Conservation (phyloP, 805 yeast genomes). For the Metschnikowia proteae region DNA sequence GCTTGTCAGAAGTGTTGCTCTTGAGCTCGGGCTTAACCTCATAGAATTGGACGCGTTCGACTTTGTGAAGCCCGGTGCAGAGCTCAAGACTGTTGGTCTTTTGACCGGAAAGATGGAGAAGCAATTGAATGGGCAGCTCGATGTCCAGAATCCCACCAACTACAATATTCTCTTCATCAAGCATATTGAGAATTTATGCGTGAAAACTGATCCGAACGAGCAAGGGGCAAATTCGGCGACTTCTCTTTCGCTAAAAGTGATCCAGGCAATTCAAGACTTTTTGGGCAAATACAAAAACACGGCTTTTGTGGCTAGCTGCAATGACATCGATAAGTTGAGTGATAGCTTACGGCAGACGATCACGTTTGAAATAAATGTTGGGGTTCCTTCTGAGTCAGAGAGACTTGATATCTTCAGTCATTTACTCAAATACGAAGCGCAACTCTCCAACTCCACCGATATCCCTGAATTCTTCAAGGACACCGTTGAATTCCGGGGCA, state of each 20-base stretch:
- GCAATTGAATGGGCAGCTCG: conserved; percentile 27
- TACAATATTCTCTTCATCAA: conserved; percentile 52
- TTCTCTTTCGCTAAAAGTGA: conserved; percentile 50
- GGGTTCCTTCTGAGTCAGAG: conserved; percentile 78
- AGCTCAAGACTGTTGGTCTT: conserved; percentile 72
- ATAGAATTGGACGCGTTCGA: conserved; percentile 69
- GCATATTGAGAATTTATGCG: conserved; percentile 75
- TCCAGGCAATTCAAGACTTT: conserved; percentile 54
- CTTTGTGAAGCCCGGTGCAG: conserved; percentile 64
- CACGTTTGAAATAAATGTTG: conserved; percentile 71
- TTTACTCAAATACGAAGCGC: conserved; percentile 31
- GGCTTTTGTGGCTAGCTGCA: conserved; percentile 60
- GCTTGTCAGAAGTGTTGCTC: conserved; percentile 51
- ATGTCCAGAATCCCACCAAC: conserved; percentile 28
- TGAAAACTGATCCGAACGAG: conserved; percentile 58
- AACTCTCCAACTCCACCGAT: conserved; percentile 6
- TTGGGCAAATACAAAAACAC: conserved; percentile 40
- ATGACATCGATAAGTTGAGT: conserved; percentile 65
- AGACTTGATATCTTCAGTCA: conserved; percentile 59
- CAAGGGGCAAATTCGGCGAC: conserved; percentile 38
- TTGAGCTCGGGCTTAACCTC: conserved; percentile 60
- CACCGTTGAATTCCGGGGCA: conserved; percentile 17
- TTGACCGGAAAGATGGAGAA: conserved; percentile 75
- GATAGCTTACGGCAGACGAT: conserved; percentile 62
- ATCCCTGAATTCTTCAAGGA: conserved; percentile 20